Percentiles rank a stretch among this genome's conserved stretches.
These are phyloP conservation scores for Fonsecaea erecta DNA, from an alignment of 2,329 filamentous ascomycete species.

Conservation along the genomic window DNA sequence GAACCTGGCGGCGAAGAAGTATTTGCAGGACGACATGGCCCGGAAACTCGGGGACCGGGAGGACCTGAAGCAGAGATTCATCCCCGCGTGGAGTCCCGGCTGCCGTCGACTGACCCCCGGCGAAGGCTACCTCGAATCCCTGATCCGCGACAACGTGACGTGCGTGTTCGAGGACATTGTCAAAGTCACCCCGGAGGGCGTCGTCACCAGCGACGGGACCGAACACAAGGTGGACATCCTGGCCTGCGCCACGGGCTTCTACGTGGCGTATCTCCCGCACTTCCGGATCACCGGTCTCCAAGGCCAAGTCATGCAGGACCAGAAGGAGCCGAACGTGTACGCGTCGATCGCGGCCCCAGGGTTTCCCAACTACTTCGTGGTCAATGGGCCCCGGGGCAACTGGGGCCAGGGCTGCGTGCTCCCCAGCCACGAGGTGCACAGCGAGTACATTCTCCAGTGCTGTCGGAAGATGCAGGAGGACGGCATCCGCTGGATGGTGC, in stretches of 20 bases:
- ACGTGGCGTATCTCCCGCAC: slow-evolving; percentile 47
- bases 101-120: slow-evolving; percentile 56
- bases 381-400: slow-evolving; percentile 41
- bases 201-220: slow-evolving; percentile 40
- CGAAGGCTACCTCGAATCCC: slow-evolving; percentile 34
- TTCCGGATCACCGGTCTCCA: slow-evolving; percentile 48
- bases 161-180: slow-evolving; percentile 25
- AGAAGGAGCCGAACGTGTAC: slow-evolving; percentile 52
- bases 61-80: slow-evolving; percentile 34
- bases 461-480: slow-evolving; percentile 42
- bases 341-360: slow-evolving; percentile 52
- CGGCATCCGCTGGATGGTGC: slow-evolving; percentile 39
- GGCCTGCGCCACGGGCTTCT: slow-evolving; percentile 47
- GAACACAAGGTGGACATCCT: slow-evolving; percentile 42
- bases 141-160: slow-evolving; percentile 36
- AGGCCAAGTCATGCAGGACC: slow-evolving; percentile 46
- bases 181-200: slow-evolving; percentile 42
- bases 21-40: slow-evolving; percentile 35
- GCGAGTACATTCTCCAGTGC: slow-evolving; percentile 42
- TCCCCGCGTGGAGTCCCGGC: slow-evolving; percentile 42
- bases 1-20: slow-evolving; percentile 22
- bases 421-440: slow-evolving; percentile 36
- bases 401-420: slow-evolving; percentile 41
- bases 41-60: slow-evolving; percentile 32
- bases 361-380: slow-evolving; percentile 49